phyloP scores from a whole-genome alignment of 192 early-diverging fungal genomes.

The Coemansia javaensis region DNA sequence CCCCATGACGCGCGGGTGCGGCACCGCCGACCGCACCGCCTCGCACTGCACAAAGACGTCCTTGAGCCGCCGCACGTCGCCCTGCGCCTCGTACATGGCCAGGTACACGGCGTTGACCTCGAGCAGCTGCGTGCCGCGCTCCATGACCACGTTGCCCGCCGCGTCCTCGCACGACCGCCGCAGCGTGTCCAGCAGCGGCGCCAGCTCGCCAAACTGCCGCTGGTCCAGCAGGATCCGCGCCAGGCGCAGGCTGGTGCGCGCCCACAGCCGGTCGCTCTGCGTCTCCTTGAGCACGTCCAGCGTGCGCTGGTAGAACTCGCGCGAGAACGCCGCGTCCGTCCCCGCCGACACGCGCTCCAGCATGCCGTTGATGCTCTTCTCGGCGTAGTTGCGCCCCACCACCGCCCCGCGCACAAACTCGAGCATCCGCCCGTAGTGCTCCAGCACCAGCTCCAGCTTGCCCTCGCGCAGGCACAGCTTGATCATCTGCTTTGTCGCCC shows the following conservation, averaged over 20 bases:
- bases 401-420: constrained; percentile 17
- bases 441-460: constrained; percentile 8
- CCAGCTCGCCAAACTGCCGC: constrained; percentile 12
- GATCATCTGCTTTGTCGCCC: constrained; percentile 43
- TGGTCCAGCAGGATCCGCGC: constrained; percentile 34
- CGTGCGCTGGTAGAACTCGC: constrained; percentile 25
- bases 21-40: constrained; percentile 86
- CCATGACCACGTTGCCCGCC: constrained; percentile 49
- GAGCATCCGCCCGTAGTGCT: constrained; percentile 31
- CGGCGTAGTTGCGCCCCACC: constrained; percentile 34
- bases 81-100: constrained; percentile 90
- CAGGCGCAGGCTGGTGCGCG: constrained; percentile 41
- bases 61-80: constrained; percentile 85
- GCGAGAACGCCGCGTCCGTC: constrained; percentile 9
- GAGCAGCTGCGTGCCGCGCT: constrained; percentile 87
- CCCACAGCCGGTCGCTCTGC: constrained; percentile 31
- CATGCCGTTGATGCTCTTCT: constrained; percentile 48
- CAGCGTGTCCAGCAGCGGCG: constrained; percentile 14
- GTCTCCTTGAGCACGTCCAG: constrained; percentile 27
- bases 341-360: constrained; percentile 22
- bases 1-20: constrained; percentile 95
- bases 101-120: constrained; percentile 95
- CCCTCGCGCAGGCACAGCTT: constrained; percentile 20
- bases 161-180: constrained; percentile 15
- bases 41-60: constrained; percentile 85